A percentile compares a stretch with the other conserved stretches of the same genome.
Evolutionary conservation across 768 basidiomycete species (phyloP).

Genomic region (Boletus reticulatus): DNA sequence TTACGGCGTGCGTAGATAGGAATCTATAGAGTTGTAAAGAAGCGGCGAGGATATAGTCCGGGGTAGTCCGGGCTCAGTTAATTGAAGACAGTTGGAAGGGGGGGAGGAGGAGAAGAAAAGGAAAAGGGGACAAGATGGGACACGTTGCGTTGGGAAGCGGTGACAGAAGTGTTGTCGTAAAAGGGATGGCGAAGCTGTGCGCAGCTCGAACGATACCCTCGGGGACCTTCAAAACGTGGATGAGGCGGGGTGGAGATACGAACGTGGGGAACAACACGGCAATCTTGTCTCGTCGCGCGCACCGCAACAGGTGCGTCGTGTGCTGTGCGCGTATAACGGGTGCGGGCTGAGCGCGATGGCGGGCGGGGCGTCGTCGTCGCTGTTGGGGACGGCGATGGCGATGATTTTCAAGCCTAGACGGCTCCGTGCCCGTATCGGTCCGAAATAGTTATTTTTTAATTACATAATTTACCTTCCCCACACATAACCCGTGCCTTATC

Average conservation of each 20-base stretch:
- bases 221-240: slow-evolving; percentile 28
- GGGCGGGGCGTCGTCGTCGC: background rate
- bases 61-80: slow-evolving; percentile 28
- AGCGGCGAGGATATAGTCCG: slow-evolving; percentile 25
- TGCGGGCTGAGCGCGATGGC: background rate
- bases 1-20: slow-evolving; percentile 28
- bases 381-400: slow-evolving; percentile 5
- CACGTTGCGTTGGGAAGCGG: slow-evolving; percentile 23
- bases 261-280: slow-evolving; percentile 24
- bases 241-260: slow-evolving; percentile 20
- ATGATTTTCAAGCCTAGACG: slow-evolving; percentile 13
- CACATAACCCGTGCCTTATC: slow-evolving; percentile 23
- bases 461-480: slow-evolving; percentile 22
- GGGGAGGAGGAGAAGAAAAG: slow-evolving; percentile 16
- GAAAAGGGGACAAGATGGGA: slow-evolving; percentile 15
- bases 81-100: slow-evolving; percentile 19
- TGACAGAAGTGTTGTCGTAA: slow-evolving; percentile 27
- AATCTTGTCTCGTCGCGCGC: background rate
- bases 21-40: slow-evolving; percentile 25
- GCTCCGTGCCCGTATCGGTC: slow-evolving; percentile 27
- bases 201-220: slow-evolving; percentile 17
- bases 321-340: too few species aligned
- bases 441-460: slow-evolving; percentile 3
- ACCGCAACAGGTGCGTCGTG: background rate
- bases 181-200: slow-evolving; percentile 21